Evolutionary conservation across 805 yeast species (phyloP).

Genomic region (Lachancea thermotolerans): DNA sequence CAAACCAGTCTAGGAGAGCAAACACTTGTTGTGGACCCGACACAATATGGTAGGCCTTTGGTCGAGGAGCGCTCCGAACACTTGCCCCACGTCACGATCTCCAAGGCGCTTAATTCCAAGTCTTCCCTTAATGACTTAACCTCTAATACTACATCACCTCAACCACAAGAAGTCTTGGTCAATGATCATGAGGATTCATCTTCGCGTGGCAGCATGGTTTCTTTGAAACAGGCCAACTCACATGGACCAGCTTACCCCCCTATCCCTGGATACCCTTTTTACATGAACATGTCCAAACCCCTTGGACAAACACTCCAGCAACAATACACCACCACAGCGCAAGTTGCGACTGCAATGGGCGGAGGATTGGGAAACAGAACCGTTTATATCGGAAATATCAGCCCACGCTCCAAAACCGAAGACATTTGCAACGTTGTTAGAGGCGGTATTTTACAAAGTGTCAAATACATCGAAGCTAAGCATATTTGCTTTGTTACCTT

Average conservation of each 20-base stretch:
- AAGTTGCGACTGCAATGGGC: conserved; percentile 28
- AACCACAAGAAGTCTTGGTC: conserved; percentile 20
- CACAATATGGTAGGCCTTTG: conserved; percentile 15
- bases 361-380: conserved; percentile 51
- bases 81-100: conserved; percentile 12
- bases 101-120: conserved; percentile 13
- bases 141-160: conserved; percentile 9
- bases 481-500: conserved; percentile 65
- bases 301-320: conserved; percentile 27
- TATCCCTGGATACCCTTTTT: conserved; percentile 11
- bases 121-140: not conserved
- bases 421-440: conserved; percentile 71
- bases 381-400: conserved; percentile 60
- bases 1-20: conserved; percentile 9
- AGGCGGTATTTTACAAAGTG: conserved; percentile 65
- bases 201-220: conserved; percentile 2
- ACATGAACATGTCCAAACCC: conserved; percentile 20
- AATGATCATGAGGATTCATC: conserved; percentile 9
- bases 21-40: conserved; percentile 9
- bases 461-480: conserved; percentile 46
- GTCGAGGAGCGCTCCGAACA: conserved; percentile 14
- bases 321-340: conserved; percentile 24
- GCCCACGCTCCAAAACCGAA: conserved; percentile 57
- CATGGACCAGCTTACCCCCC: not conserved
- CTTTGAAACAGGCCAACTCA: not conserved